phyloP scores from a whole-genome alignment of 2,329 filamentous ascomycete genomes.

The Aspergillus pseudonomiae region DNA sequence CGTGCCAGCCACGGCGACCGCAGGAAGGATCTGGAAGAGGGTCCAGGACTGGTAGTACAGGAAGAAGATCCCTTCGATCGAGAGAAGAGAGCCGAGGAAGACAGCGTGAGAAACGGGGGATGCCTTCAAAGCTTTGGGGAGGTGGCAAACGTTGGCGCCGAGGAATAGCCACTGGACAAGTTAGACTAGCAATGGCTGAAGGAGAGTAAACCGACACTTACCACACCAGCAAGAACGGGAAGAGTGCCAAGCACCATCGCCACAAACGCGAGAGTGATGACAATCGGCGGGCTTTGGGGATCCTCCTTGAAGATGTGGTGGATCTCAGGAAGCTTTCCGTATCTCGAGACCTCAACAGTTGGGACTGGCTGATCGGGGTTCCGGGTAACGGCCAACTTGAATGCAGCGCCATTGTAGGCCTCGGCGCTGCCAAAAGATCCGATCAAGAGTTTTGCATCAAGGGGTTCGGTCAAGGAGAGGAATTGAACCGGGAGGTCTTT shows the following conservation, averaged over 20 bases:
- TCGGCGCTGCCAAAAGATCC: constrained; percentile 79
- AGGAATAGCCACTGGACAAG: constrained; percentile 71
- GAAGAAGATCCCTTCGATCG: constrained; percentile 90
- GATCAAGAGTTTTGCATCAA: constrained; percentile 80
- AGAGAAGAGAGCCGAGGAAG: constrained; percentile 85
- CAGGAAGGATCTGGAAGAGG: constrained; percentile 84
- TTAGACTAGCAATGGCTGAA: background rate
- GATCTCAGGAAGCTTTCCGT: constrained; percentile 82
- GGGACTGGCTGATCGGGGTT: constrained; percentile 65
- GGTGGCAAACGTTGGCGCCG: constrained; percentile 80
- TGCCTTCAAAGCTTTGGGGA: constrained; percentile 71
- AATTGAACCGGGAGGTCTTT: constrained; percentile 88
- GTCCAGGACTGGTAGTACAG: constrained; percentile 93
- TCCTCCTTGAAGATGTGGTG: constrained; percentile 86
- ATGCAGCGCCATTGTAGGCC: constrained; percentile 69
- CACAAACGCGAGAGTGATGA: constrained; percentile 78
- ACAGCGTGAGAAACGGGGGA: constrained; percentile 79
- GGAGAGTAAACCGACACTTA: constrained; percentile 49
- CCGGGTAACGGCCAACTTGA: constrained; percentile 69
- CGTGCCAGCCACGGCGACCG: constrained; percentile 66
- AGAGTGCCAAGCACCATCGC: constrained; percentile 72
- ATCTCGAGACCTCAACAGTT: constrained; percentile 72
- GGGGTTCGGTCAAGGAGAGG: constrained; percentile 65
- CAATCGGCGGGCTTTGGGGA: constrained; percentile 75
- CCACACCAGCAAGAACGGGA: constrained; percentile 70